Evolutionary conservation across 768 basidiomycete species (phyloP).

Genomic region (Collybia nuda): DNA sequence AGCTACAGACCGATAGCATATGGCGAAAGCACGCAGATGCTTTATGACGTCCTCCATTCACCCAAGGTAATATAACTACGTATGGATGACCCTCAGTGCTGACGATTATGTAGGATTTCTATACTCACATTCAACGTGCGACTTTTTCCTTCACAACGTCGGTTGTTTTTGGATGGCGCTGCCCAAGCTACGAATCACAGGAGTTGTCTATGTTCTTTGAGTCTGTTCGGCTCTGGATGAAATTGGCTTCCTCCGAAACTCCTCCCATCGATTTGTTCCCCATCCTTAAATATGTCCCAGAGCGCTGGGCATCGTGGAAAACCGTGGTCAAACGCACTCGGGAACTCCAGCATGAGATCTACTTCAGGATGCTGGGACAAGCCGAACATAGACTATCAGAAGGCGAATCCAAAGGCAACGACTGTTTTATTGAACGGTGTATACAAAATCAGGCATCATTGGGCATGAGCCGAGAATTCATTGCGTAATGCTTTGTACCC

Average conservation of each 20-base stretch:
- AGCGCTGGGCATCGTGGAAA: constrained; percentile 17
- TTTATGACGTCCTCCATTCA: background rate
- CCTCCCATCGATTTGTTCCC: background rate
- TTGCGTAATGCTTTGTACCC: background rate
- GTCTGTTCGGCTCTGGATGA: background rate
- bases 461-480: constrained; percentile 1
- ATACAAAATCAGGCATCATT: constrained; percentile 7
- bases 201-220: background rate
- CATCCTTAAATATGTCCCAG: constrained; percentile 13
- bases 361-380: constrained; percentile 2
- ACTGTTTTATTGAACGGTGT: constrained; percentile 24
- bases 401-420: constrained; percentile 16
- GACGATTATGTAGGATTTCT: background rate
- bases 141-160: background rate
- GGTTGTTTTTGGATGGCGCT: background rate
- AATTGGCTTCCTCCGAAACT: background rate
- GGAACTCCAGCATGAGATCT: constrained; percentile 3
- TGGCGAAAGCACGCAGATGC: background rate
- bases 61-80: background rate
- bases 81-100: background rate
- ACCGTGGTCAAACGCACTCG: background rate
- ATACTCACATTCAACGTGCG: background rate
- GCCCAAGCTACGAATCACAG: background rate
- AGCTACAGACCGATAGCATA: background rate
- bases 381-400: constrained; percentile 2